phyloP scores from a whole-genome alignment of 1,139 yeast genomes.

The Debaryomycetaceae sp. region DNA sequence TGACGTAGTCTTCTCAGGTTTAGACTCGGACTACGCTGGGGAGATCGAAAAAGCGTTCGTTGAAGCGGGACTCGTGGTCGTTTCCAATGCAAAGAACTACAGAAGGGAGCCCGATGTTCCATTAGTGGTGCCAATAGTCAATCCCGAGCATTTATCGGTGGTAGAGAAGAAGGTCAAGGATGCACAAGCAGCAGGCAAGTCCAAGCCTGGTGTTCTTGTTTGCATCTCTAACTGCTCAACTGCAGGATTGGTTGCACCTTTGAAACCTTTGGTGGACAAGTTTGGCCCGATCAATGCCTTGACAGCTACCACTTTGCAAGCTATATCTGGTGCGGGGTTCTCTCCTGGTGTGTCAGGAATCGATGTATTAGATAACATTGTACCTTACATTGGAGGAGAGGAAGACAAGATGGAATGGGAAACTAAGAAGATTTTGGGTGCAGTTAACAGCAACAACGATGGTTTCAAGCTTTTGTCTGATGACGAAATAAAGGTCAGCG shows the following conservation, averaged over 20 bases:
- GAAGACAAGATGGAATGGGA: constrained; percentile 99
- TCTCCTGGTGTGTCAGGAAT: constrained; percentile 97
- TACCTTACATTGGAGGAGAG: constrained; percentile 94
- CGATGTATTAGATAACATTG: constrained; percentile 89
- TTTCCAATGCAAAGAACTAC: constrained; percentile 95
- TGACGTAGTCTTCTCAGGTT: constrained; percentile 92
- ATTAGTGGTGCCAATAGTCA: constrained; percentile 89
- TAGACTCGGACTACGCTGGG: constrained; percentile 93
- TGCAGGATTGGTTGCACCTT: constrained; percentile 95
- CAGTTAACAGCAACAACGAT: constrained; percentile 48
- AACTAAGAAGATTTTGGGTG: constrained; percentile 88
- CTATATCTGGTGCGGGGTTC: constrained; percentile 97
- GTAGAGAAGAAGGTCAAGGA: constrained; percentile 57
- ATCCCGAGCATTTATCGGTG: constrained; percentile 86
- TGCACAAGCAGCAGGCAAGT: constrained; percentile 50
- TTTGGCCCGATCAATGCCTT: constrained; percentile 88
- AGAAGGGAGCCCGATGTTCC: constrained; percentile 89
- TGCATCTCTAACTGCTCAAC: constrained; percentile 98
- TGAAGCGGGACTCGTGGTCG: constrained; percentile 75
- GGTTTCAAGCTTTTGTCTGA: constrained; percentile 61
- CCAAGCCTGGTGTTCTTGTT: constrained; percentile 75
- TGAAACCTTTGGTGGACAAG: constrained; percentile 82
- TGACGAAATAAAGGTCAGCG: constrained; percentile 80
- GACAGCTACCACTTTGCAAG: constrained; percentile 92
- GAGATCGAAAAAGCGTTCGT: constrained; percentile 82